Conservation (phyloP, 495 filamentous ascomycete species). For the Penicillium angulare region DNA sequence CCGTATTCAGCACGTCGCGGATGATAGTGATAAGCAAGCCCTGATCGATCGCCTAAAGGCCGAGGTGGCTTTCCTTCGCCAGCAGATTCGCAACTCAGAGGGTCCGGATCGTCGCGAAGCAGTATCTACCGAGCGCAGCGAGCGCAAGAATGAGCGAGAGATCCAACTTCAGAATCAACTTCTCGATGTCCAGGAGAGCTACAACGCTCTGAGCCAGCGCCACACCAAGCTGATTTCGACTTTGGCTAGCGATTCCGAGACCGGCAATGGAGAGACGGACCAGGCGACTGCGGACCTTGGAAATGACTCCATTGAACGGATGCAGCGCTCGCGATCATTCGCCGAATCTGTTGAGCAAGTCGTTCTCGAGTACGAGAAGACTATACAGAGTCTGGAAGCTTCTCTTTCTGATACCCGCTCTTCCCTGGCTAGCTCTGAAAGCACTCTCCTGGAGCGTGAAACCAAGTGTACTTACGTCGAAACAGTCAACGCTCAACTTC, state of each 20-base stretch:
- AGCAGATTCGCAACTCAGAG: conserved; percentile 80
- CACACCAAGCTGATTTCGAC: conserved; percentile 95
- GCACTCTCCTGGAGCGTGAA: conserved; percentile 85
- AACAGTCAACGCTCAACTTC: conserved; percentile 86
- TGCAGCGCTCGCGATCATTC: conserved; percentile 93
- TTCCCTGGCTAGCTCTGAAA: conserved; percentile 80
- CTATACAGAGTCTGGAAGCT: conserved; percentile 89
- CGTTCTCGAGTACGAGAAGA: conserved; percentile 97
- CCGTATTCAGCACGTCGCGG: conserved; percentile 83
- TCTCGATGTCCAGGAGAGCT: conserved; percentile 91
- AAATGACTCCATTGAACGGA: conserved; percentile 79
- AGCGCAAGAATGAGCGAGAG: conserved; percentile 82
- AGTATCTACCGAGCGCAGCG: conserved; percentile 62
- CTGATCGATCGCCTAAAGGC: conserved; percentile 91
- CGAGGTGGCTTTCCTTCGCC: conserved; percentile 89
- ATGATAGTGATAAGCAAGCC: conserved; percentile 93
- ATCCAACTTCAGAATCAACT: conserved; percentile 92
- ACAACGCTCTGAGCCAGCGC: conserved; percentile 81
- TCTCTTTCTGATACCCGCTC: conserved; percentile 87
- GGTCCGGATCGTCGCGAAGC: conserved; percentile 58
- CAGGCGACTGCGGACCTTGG: conserved; percentile 60
- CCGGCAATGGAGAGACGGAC: conserved; percentile 52
- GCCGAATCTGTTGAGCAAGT: conserved; percentile 94
- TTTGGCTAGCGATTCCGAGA: conserved; percentile 78
- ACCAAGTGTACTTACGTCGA: conserved; percentile 89